Percentiles rank a stretch among this genome's conserved stretches.
Evolutionary conservation across 805 yeast species (phyloP).

Genomic region (Yamadazyma sp.): DNA sequence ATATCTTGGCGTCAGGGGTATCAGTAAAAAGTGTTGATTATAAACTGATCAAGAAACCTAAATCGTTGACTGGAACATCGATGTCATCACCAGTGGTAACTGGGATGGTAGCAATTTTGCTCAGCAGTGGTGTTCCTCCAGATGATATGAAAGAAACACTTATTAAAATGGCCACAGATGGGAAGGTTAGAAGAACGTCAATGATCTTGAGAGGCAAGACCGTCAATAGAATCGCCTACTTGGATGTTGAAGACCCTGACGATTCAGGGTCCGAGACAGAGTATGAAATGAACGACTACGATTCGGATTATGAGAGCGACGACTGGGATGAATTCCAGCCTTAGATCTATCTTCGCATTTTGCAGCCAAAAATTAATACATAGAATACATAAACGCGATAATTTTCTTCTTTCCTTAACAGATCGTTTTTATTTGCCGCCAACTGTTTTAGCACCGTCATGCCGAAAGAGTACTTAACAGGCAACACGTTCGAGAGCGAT

Average conservation of each 20-base stretch:
- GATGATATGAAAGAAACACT: slow-evolving; percentile 42
- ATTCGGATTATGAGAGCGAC: background rate
- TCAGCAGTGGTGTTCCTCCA: slow-evolving; percentile 51
- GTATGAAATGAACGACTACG: background rate
- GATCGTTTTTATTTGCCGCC: no score
- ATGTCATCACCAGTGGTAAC: slow-evolving; percentile 80
- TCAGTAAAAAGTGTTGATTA: slow-evolving; percentile 57
- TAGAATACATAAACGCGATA: no score
- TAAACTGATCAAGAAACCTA: slow-evolving; percentile 22
- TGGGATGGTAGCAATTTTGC: slow-evolving; percentile 57
- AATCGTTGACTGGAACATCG: slow-evolving; percentile 67
- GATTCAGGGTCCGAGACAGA: slow-evolving; percentile 7
- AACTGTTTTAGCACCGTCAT: background rate
- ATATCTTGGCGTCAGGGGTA: slow-evolving; percentile 81
- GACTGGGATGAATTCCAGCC: background rate
- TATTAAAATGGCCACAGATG: slow-evolving; percentile 46
- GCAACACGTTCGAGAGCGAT: slow-evolving; percentile 4
- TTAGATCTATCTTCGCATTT: background rate
- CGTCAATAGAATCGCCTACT: slow-evolving; percentile 56
- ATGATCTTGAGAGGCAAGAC: slow-evolving; percentile 50
- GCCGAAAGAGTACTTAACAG: slow-evolving; percentile 4
- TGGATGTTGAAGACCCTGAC: slow-evolving; percentile 4
- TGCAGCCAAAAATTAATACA: slow-evolving; percentile 2
- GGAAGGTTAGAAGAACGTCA: slow-evolving; percentile 47
- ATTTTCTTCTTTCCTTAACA: no score